phyloP scores from a whole-genome alignment of 495 filamentous ascomycete genomes.

The Penicillium paradoxum region DNA sequence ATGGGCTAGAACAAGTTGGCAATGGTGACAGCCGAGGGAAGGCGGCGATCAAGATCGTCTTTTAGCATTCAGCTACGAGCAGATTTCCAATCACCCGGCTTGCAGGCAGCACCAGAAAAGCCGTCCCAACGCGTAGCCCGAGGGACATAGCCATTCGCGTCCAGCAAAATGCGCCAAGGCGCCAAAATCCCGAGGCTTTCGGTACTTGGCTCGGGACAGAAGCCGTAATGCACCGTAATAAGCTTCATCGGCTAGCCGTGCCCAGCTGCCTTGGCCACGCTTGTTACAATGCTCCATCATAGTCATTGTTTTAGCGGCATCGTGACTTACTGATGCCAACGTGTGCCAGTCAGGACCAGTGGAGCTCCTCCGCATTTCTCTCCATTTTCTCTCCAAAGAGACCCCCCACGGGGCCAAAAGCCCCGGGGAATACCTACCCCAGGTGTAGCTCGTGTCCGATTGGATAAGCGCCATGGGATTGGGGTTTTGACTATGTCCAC shows the following conservation, averaged over 20 bases:
- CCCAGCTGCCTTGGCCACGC: constrained; percentile 19
- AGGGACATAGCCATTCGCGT: background rate
- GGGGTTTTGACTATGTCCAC: constrained; percentile 13
- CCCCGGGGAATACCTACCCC: constrained; percentile 5
- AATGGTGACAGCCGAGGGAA: background rate
- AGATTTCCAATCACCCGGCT: background rate
- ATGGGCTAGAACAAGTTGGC: background rate
- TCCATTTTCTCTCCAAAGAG: constrained; percentile 16
- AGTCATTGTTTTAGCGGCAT: background rate
- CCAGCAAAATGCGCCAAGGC: constrained; percentile 8
- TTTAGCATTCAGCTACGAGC: background rate
- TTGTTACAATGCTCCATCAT: constrained; percentile 3
- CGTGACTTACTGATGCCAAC: background rate
- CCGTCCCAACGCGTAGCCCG: no score
- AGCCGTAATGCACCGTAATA: background rate
- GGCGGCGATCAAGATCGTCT: no score
- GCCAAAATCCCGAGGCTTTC: background rate
- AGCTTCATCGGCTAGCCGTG: constrained; percentile 18
- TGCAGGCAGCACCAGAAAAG: background rate
- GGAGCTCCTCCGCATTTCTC: constrained; percentile 24
- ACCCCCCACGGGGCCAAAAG: constrained; percentile 2
- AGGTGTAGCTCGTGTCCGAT: background rate
- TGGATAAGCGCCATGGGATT: background rate
- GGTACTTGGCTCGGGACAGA: constrained; percentile 16
- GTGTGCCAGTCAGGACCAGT: constrained; percentile 7